A percentile compares a stretch with the other conserved stretches of the same genome.
phyloP scores from a whole-genome alignment of 345 rosid genomes.

The Gossypium anomalum region DNA sequence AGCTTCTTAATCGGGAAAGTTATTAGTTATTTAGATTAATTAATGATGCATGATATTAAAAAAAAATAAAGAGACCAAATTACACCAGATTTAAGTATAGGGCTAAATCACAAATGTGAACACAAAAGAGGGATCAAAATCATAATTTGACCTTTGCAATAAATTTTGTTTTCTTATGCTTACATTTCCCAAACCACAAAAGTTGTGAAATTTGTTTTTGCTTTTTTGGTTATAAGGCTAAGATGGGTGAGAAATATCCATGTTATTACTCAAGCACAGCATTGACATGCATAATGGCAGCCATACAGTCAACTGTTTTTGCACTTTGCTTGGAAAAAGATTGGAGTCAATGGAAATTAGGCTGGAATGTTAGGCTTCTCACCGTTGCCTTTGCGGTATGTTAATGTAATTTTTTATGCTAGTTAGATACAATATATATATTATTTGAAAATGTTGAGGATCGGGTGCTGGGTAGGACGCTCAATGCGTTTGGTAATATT shows the following conservation, averaged over 20 bases:
- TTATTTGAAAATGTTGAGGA: too few species aligned
- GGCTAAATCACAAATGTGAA: too few species aligned
- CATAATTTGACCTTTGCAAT: not conserved
- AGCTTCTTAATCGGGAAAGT: too few species aligned
- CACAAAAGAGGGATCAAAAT: too few species aligned
- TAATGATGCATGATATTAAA: too few species aligned
- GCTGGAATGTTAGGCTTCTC: constrained; percentile 44
- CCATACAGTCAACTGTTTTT: constrained; percentile 23
- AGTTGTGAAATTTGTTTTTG: not conserved
- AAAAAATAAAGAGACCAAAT: too few species aligned
- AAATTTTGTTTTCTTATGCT: not conserved
- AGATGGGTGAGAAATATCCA: constrained; percentile 35
- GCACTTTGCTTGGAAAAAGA: constrained; percentile 35
- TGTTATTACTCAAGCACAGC: constrained; percentile 44
- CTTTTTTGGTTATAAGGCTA: constrained; percentile 25
- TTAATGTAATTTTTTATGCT: not conserved
- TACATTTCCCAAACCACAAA: not conserved
- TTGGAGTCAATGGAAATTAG: constrained; percentile 38
- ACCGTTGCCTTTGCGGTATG: constrained; percentile 36
- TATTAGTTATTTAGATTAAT: too few species aligned
- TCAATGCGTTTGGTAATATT: too few species aligned
- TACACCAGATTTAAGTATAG: too few species aligned
- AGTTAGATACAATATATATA: too few species aligned
- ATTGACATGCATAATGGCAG: constrained; percentile 37
- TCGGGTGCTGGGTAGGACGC: not conserved